Evolutionary conservation across 2,329 filamentous ascomycete genomes (phyloP).

Genomic region (Penicillium sp.): DNA sequence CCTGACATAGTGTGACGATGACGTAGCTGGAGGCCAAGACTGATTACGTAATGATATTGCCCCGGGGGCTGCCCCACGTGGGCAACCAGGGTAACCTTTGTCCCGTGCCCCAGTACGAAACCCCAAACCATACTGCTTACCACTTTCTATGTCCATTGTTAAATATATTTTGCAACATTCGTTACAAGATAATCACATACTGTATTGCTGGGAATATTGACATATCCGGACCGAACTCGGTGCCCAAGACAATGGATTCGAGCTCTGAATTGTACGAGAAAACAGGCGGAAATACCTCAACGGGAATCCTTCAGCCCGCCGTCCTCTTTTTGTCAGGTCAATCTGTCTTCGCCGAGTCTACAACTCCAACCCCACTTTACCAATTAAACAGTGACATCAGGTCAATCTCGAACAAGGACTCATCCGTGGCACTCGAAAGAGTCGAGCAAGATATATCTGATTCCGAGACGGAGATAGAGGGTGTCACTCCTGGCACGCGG

Average conservation of each 20-base stretch:
- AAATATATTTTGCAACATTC: background rate
- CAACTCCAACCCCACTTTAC: background rate
- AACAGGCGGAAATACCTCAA: background rate
- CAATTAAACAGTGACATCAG: background rate
- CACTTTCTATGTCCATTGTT: background rate
- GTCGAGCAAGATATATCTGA: background rate
- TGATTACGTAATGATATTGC: too few species aligned
- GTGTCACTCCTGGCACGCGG: background rate
- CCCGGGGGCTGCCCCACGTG: too few species aligned
- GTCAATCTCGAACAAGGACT: slow-evolving; percentile 1
- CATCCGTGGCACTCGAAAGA: slow-evolving; percentile 1
- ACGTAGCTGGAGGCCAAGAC: too few species aligned
- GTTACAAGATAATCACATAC: background rate
- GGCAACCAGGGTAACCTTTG: too few species aligned
- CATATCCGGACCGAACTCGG: background rate
- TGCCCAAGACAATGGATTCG: background rate
- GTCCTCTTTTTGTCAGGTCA: background rate
- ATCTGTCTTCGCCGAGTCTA: background rate
- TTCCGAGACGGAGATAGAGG: background rate
- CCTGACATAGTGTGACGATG: too few species aligned
- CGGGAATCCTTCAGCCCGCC: background rate
- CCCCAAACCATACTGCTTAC: background rate
- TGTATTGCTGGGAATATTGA: background rate
- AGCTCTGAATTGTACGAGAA: background rate
- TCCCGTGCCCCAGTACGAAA: background rate